Evolutionary conservation across 306 rosid species (phyloP).

Genomic region (Astragalus membranaceus): DNA sequence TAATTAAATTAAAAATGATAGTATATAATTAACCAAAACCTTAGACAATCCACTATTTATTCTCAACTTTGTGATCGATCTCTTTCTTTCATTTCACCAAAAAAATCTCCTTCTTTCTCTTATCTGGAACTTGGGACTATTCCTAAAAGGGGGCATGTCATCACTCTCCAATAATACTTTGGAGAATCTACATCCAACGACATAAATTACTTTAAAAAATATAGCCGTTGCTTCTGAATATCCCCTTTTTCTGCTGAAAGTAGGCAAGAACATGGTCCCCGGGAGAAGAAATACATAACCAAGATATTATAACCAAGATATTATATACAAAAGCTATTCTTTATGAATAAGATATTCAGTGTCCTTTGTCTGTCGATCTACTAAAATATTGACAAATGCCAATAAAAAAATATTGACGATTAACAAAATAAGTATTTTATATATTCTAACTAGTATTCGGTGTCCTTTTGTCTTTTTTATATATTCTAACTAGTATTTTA

Average conservation of each 20-base stretch:
- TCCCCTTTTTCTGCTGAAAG: neutral
- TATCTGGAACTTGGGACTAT: slow-evolving; percentile 6
- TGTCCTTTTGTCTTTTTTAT: neutral
- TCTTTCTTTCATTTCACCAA: no score
- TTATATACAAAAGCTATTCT: neutral
- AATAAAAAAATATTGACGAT: no score
- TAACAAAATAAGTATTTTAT: neutral
- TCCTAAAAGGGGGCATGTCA: no score
- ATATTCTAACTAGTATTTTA: no score
- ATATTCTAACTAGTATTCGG: no score
- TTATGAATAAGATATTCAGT: neutral
- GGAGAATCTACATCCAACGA: neutral
- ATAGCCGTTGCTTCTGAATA: neutral
- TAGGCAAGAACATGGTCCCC: neutral
- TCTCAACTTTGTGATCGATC: no score
- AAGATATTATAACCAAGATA: no score
- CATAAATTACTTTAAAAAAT: neutral
- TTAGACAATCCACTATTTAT: slow-evolving; percentile 38
- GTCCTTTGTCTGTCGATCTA: neutral
- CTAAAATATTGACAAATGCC: neutral
- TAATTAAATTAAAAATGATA: neutral
- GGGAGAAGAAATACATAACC: neutral
- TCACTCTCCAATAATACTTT: no score
- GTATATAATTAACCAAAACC: slow-evolving; percentile 18
- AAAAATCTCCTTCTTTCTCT: neutral